phyloP scores from a whole-genome alignment of 768 basidiomycete genomes.

The Sistotremastrum suecicum region DNA sequence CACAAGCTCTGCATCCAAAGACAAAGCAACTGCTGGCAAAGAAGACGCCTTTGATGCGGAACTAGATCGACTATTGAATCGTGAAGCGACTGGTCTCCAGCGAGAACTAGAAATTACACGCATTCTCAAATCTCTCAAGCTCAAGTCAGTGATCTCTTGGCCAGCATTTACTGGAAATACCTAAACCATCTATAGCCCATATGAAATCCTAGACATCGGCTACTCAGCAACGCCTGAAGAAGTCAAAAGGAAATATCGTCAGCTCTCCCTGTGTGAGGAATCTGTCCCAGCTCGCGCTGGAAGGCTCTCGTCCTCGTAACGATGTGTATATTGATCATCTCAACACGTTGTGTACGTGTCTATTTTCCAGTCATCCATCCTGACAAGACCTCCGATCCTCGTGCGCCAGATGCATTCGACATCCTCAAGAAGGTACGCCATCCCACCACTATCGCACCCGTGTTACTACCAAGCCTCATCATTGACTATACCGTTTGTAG shows the following conservation, averaged over 20 bases:
- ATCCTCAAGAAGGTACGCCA: constrained; percentile 71
- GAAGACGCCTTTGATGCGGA: constrained; percentile 28
- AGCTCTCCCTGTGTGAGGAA: constrained; percentile 68
- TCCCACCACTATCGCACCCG: neutral
- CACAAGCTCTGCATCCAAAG: too few relatives aligned
- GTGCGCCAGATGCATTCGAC: constrained; percentile 88
- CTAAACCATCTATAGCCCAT: constrained; percentile 45
- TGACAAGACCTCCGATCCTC: constrained; percentile 84
- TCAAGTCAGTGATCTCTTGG: constrained; percentile 51
- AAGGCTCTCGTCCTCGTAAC: constrained; percentile 4
- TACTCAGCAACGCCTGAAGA: constrained; percentile 59
- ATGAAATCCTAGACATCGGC: constrained; percentile 81
- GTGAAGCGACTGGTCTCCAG: constrained; percentile 76
- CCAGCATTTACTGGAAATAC: neutral
- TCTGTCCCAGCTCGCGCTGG: neutral
- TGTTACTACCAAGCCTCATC: neutral
- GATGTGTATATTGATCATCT: constrained; percentile 7
- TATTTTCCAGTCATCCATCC: constrained; percentile 80
- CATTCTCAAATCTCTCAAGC: constrained; percentile 87
- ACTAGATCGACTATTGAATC: constrained; percentile 64
- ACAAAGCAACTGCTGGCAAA: too few relatives aligned
- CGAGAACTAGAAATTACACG: constrained; percentile 83
- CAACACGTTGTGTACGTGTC: constrained; percentile 5
- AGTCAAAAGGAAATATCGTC: constrained; percentile 80
- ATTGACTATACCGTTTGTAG: constrained; percentile 22